Percentiles rank a stretch among this genome's conserved stretches.
Evolutionary conservation across 345 rosid genomes (phyloP).

Genomic region (Eucalyptus viminalis): DNA sequence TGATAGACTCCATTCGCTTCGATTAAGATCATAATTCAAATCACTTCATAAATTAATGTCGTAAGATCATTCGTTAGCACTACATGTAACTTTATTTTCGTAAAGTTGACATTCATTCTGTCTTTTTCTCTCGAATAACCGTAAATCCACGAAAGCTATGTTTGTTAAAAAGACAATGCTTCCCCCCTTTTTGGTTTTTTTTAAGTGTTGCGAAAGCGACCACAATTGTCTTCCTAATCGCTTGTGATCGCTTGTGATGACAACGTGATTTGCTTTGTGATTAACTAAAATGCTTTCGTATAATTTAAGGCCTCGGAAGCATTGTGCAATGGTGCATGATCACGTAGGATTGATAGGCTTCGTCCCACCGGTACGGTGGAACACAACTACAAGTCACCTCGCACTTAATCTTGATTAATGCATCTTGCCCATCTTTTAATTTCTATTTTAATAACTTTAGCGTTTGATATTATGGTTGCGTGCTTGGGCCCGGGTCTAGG

Average conservation of each 20-base stretch:
- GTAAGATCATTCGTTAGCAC: not conserved
- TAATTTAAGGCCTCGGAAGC: not conserved
- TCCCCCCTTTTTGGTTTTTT: not conserved
- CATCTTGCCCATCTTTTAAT: not conserved
- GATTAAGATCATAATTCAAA: not conserved
- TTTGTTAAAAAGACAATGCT: not conserved
- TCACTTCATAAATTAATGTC: not conserved
- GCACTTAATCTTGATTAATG: not conserved
- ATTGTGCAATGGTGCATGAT: not conserved
- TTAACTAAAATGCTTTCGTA: not conserved
- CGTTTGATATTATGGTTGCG: not conserved
- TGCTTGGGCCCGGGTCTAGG: not conserved
- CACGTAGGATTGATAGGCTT: not conserved
- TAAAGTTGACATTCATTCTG: not conserved
- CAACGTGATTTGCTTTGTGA: not conserved
- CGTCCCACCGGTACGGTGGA: not conserved
- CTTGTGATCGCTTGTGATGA: not conserved
- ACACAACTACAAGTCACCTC: not conserved
- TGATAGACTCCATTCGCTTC: not conserved
- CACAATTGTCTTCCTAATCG: not conserved
- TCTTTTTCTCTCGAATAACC: not conserved
- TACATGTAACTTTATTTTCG: accelerated
- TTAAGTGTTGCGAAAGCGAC: not conserved
- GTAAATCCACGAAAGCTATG: not conserved
- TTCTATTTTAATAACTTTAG: not conserved